These are phyloP conservation scores for Podaxis sp. DNA, from an alignment of 768 basidiomycete genomes.

Conservation along the genomic window DNA sequence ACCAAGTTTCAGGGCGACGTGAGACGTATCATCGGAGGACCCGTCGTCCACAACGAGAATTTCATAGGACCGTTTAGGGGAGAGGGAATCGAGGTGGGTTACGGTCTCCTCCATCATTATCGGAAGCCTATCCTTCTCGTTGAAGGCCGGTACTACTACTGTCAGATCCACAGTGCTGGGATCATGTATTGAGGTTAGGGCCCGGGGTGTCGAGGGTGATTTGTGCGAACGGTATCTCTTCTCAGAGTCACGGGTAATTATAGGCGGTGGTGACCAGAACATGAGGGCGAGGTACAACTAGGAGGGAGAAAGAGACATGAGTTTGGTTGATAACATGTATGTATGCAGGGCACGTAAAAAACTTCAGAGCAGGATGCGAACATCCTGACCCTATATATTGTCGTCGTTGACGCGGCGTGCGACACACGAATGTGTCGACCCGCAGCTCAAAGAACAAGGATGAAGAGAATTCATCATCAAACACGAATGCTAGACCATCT, in stretches of 20 bases:
- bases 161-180: slow-evolving; percentile 65
- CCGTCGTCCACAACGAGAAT: slow-evolving; percentile 92
- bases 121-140: slow-evolving; percentile 82
- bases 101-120: slow-evolving; percentile 80
- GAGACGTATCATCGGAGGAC: slow-evolving; percentile 71
- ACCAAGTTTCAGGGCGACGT: slow-evolving; percentile 64
- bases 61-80: slow-evolving; percentile 60
- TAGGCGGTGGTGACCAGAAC: slow-evolving; percentile 70
- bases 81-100: slow-evolving; percentile 46
- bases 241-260: slow-evolving; percentile 64
- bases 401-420: slow-evolving; percentile 70
- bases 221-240: slow-evolving; percentile 59
- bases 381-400: slow-evolving; percentile 45
- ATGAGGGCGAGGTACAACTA: slow-evolving; percentile 72
- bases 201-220: slow-evolving; percentile 52
- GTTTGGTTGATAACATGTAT: not conserved
- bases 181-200: slow-evolving; percentile 56
- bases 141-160: slow-evolving; percentile 89
- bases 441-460: slow-evolving; percentile 92
- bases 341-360: slow-evolving; percentile 11
- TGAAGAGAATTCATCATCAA: slow-evolving; percentile 68
- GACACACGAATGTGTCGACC: slow-evolving; percentile 40
- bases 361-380: slow-evolving; percentile 38
- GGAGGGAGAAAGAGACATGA: slow-evolving; percentile 18
- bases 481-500: not conserved